Percentiles rank a stretch among this genome's conserved stretches.
phyloP scores from a whole-genome alignment of 768 basidiomycete genomes.

The Suillus subalutaceus region DNA sequence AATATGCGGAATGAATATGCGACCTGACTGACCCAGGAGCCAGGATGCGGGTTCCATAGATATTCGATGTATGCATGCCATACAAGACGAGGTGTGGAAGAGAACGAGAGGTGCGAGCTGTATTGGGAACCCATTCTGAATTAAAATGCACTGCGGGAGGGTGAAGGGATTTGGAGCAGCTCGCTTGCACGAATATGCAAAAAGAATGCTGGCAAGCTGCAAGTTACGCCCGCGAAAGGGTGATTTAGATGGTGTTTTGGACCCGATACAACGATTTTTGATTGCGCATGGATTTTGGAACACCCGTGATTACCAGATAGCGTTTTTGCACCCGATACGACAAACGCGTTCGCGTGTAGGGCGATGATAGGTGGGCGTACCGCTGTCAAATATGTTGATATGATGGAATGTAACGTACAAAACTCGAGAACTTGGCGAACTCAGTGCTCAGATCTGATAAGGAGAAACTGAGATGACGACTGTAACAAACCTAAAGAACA shows the following conservation, averaged over 20 bases:
- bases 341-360: constrained; percentile 9
- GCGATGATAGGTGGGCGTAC: constrained; percentile 13
- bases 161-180: constrained; percentile 11
- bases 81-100: constrained; percentile 43
- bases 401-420: constrained; percentile 11
- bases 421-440: neutral
- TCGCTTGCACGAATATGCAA: constrained; percentile 17
- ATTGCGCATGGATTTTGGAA: neutral
- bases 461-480: neutral
- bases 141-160: constrained; percentile 9
- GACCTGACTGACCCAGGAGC: constrained; percentile 68
- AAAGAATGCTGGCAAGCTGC: constrained; percentile 18
- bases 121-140: constrained; percentile 10
- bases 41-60: constrained; percentile 63
- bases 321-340: constrained; percentile 10
- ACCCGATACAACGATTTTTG: constrained; percentile 2
- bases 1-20: constrained; percentile 69
- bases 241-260: constrained; percentile 1
- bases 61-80: constrained; percentile 66
- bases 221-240: constrained; percentile 4
- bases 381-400: constrained; percentile 12
- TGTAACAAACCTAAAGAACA: constrained; percentile 1
- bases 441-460: constrained; percentile 6
- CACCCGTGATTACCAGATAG: constrained; percentile 2
- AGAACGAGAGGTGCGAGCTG: constrained; percentile 21